Conservation (phyloP, 2,329 filamentous ascomycete genomes). For the Paraphaeosphaeria sporulosa region DNA sequence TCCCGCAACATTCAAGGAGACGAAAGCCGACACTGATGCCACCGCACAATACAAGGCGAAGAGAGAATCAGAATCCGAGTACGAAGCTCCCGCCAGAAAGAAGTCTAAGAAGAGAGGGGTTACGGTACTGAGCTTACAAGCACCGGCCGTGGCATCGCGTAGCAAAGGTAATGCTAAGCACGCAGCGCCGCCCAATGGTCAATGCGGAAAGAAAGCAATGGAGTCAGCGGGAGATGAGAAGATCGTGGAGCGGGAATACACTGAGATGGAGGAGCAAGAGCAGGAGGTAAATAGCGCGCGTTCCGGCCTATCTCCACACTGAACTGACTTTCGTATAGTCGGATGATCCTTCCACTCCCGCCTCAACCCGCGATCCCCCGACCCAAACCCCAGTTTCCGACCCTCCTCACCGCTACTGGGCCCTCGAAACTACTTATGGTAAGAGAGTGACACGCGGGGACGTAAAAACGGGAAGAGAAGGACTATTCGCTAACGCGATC, state of each 20-base stretch:
- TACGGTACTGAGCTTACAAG: background rate
- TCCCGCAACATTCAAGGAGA: background rate
- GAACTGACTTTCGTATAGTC: background rate
- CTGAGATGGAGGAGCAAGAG: background rate
- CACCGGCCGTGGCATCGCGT: background rate
- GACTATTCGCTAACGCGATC: background rate
- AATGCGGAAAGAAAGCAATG: background rate
- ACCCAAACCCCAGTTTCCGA: too few relatives aligned
- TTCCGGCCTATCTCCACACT: background rate
- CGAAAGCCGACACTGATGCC: background rate
- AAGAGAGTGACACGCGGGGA: slow-evolving; percentile 21
- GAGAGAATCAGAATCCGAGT: slow-evolving; percentile 16
- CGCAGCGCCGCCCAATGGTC: background rate
- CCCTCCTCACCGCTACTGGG: background rate
- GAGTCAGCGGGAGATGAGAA: background rate
- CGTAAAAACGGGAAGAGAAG: background rate
- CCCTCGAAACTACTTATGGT: slow-evolving; percentile 17
- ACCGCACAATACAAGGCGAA: background rate
- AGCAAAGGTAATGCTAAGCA: background rate
- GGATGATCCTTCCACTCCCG: background rate
- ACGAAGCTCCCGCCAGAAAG: slow-evolving; percentile 15
- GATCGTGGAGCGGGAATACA: background rate
- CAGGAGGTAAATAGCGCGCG: background rate
- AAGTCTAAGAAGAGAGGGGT: slow-evolving; percentile 6
- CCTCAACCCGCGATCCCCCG: too few relatives aligned